Conservation (phyloP, 371 early-diverging fungal genomes). For the Encephalitozoon intestinalis region DNA sequence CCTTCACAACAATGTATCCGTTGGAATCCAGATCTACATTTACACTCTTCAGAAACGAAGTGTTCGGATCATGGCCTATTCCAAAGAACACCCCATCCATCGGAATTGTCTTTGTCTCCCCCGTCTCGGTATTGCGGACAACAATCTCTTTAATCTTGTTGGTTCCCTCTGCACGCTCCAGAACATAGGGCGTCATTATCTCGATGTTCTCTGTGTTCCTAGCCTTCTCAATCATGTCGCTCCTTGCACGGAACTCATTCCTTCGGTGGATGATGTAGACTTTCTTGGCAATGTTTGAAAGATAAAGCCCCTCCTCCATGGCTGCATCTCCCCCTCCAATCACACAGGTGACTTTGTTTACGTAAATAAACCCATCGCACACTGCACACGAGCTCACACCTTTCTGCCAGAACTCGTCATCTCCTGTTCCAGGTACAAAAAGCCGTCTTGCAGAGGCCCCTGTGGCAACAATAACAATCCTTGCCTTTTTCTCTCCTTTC, state of each 20-base stretch:
- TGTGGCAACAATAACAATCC: conserved; percentile 83
- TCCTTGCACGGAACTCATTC: conserved; percentile 82
- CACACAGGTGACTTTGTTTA: conserved; percentile 74
- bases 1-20: conserved; percentile 75
- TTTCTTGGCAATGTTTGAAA: conserved; percentile 74
- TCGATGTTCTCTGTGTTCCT: conserved; percentile 73
- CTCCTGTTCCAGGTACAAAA: conserved; percentile 63
- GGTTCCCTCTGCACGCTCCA: conserved; percentile 74
- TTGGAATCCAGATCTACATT: conserved; percentile 70
- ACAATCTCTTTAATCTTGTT: conserved; percentile 56
- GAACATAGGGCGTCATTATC: conserved; percentile 75
- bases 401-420: conserved; percentile 76
- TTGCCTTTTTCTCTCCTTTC: conserved; percentile 64
- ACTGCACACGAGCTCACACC: conserved; percentile 98
- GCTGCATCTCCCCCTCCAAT: conserved; percentile 98
- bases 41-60: conserved; percentile 57
- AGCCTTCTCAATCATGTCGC: conserved; percentile 81
- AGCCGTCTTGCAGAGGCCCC: conserved; percentile 94
- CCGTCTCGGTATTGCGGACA: conserved; percentile 59
- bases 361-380: conserved; percentile 93
- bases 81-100: conserved; percentile 92
- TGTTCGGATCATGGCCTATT: conserved; percentile 87
- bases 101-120: conserved; percentile 62
- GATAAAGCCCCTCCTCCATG: conserved; percentile 87
- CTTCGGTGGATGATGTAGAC: conserved; percentile 86